phyloP scores from a whole-genome alignment of 257 asterid genomes.

The Phtheirospermum japonicum region DNA sequence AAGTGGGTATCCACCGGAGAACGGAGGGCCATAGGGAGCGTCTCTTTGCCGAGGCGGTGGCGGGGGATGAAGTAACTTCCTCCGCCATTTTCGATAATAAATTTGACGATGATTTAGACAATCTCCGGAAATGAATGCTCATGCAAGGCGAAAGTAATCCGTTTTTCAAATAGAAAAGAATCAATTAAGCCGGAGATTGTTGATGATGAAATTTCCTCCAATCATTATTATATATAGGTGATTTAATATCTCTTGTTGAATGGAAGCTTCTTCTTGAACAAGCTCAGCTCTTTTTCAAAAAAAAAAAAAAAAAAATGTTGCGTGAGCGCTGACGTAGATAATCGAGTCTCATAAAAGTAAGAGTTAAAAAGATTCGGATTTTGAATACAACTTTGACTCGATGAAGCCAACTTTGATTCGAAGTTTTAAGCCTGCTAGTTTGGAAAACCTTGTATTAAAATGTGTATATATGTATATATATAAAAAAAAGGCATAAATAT shows the following conservation, averaged over 20 bases:
- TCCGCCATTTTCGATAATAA: constrained; percentile 44
- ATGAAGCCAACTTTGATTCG: too few species aligned
- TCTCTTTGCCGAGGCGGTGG: constrained; percentile 26
- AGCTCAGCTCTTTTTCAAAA: background rate
- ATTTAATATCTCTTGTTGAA: too few species aligned
- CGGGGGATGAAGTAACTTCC: constrained; percentile 36
- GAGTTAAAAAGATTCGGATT: background rate
- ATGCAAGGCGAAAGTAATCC: too few species aligned
- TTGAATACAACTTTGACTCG: too few species aligned
- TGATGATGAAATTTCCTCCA: background rate
- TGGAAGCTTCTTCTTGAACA: background rate
- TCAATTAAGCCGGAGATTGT: too few species aligned
- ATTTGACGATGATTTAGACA: constrained; percentile 24
- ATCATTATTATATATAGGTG: background rate
- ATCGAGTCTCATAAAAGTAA: background rate
- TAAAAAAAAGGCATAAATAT: too few species aligned
- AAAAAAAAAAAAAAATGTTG: background rate
- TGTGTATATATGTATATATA: too few species aligned
- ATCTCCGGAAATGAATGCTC: constrained; percentile 15
- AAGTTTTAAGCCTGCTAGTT: too few species aligned
- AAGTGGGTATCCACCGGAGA: constrained; percentile 78
- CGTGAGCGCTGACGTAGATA: background rate
- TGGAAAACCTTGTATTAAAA: too few species aligned
- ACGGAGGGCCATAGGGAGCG: constrained; percentile 55
- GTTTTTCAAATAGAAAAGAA: too few species aligned